Evolutionary conservation across 1,139 yeast genomes (phyloP).

Genomic region (Saccharomyces hybrid): DNA sequence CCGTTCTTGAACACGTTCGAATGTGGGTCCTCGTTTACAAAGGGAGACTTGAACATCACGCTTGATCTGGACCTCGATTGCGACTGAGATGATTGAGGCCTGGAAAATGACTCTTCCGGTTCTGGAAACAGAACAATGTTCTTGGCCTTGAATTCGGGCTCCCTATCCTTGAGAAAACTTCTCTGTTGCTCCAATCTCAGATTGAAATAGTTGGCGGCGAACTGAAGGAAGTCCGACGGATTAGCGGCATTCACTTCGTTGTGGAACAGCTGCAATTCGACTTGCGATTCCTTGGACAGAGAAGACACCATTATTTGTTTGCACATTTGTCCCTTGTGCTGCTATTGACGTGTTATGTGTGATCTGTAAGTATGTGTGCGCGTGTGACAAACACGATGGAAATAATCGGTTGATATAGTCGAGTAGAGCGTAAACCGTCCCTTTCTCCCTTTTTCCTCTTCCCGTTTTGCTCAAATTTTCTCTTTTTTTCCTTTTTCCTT

Average conservation of each 20-base stretch:
- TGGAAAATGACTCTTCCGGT: not conserved
- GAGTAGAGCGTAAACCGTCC: not conserved
- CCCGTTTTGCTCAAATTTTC: not conserved
- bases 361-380: not conserved
- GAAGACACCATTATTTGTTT: constrained; percentile 2
- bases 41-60: constrained; percentile 53
- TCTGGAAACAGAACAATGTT: constrained; percentile 49
- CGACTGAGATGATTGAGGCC: not conserved
- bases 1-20: constrained; percentile 43
- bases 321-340: not conserved
- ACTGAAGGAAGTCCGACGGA: constrained; percentile 65
- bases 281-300: constrained; percentile 3
- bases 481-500: not conserved
- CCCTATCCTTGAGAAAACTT: constrained; percentile 46
- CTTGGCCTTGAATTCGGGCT: constrained; percentile 44
- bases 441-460: not conserved
- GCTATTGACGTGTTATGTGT: too few relatives aligned
- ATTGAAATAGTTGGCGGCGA: constrained; percentile 66
- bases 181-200: constrained; percentile 56
- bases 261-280: constrained; percentile 36
- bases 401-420: not conserved
- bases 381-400: not conserved
- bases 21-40: constrained; percentile 58
- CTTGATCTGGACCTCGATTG: constrained; percentile 8
- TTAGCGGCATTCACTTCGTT: constrained; percentile 53